These are phyloP conservation scores for Euphorbia celastroides DNA, from an alignment of 441 rosid species.

Conservation along the genomic window DNA sequence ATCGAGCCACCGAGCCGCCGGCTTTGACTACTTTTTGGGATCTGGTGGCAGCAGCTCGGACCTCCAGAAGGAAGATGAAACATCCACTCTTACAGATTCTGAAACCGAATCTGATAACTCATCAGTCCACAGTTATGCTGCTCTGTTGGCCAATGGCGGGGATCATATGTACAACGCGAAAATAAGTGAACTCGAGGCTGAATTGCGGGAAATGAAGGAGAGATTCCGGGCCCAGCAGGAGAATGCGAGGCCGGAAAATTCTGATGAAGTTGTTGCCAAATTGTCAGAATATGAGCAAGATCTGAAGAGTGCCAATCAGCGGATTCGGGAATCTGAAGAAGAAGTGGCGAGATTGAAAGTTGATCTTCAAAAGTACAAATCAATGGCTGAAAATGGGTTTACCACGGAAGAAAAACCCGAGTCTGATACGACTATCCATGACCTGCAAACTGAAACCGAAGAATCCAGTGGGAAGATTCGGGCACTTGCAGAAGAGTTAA, in stretches of 20 bases:
- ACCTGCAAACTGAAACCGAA: constrained; percentile 18
- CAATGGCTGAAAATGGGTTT: constrained; percentile 6
- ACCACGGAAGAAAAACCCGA: neutral
- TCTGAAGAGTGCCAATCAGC: constrained; percentile 48
- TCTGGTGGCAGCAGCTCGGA: constrained; percentile 56
- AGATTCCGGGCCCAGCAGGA: constrained; percentile 51
- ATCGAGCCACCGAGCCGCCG: constrained; percentile 82
- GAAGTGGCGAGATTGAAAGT: constrained; percentile 48
- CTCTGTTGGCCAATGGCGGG: constrained; percentile 34
- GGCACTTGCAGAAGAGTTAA: constrained; percentile 49
- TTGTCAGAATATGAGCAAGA: constrained; percentile 45
- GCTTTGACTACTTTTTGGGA: constrained; percentile 77
- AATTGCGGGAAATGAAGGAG: constrained; percentile 66
- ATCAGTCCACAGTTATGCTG: constrained; percentile 61
- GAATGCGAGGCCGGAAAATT: constrained; percentile 31
- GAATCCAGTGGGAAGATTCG: constrained; percentile 29
- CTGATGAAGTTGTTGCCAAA: constrained; percentile 33
- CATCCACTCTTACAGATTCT: constrained; percentile 64
- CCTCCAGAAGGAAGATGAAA: constrained; percentile 62
- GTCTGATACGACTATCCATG: constrained; percentile 4
- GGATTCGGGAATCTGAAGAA: constrained; percentile 36
- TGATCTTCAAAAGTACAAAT: constrained; percentile 42
- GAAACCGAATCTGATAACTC: constrained; percentile 76
- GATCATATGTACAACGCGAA: constrained; percentile 43
- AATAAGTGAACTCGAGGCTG: constrained; percentile 61